phyloP scores from a whole-genome alignment of 2,329 filamentous ascomycete genomes.

The Blastomyces emzantsi region DNA sequence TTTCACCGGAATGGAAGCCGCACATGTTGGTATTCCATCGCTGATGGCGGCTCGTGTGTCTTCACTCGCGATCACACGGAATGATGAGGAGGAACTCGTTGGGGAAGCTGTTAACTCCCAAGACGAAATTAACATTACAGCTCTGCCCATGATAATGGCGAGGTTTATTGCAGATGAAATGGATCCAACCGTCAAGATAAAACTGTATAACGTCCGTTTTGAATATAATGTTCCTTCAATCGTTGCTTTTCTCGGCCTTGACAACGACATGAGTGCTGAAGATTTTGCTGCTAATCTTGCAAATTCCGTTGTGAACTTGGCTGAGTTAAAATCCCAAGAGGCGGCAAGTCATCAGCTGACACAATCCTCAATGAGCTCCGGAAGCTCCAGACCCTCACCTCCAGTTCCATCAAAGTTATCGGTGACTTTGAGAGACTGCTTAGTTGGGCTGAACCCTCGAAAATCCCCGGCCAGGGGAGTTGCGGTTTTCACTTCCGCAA shows the following conservation, averaged over 20 bases:
- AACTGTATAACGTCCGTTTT: slow-evolving; percentile 71
- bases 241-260: slow-evolving; percentile 66
- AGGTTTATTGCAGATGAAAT: slow-evolving; percentile 90
- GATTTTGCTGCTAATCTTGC: slow-evolving; percentile 68
- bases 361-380: slow-evolving; percentile 16
- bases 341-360: slow-evolving; percentile 12
- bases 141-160: slow-evolving; percentile 64
- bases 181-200: slow-evolving; percentile 81
- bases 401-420: slow-evolving; percentile 45
- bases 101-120: slow-evolving; percentile 46
- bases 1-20: slow-evolving; percentile 58
- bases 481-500: slow-evolving; percentile 69
- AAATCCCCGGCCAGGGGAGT: slow-evolving; percentile 65
- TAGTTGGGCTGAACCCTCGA: slow-evolving; percentile 76
- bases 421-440: slow-evolving; percentile 68
- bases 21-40: slow-evolving; percentile 76
- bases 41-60: slow-evolving; percentile 70
- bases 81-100: slow-evolving; percentile 61
- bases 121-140: slow-evolving; percentile 15
- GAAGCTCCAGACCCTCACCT: slow-evolving; percentile 17
- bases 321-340: slow-evolving; percentile 42
- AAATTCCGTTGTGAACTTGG: slow-evolving; percentile 68
- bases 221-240: slow-evolving; percentile 84
- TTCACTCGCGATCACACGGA: slow-evolving; percentile 53
- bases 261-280: slow-evolving; percentile 57